A percentile compares a stretch with the other conserved stretches of the same genome.
Evolutionary conservation across 1,139 yeast species (phyloP).

Genomic region (Hyphopichia khmerensis): DNA sequence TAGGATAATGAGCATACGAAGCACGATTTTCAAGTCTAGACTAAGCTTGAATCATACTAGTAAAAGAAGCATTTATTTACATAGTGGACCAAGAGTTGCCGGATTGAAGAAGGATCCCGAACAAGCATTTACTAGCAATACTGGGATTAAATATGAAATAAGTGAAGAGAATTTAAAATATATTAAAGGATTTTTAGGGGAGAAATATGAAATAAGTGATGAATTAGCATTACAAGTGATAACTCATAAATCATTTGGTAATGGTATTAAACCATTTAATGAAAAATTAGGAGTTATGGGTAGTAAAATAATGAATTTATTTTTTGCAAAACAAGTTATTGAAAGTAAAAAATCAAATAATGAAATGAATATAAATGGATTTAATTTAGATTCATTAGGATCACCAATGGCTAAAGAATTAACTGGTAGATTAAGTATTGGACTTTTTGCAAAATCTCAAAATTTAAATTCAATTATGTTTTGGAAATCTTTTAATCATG

Average conservation of each 20-base stretch:
- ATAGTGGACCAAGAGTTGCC: constrained; percentile 61
- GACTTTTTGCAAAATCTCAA: constrained; percentile 50
- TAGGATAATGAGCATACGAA: constrained; percentile 1
- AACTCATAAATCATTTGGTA: constrained; percentile 93
- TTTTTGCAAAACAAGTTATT: constrained; percentile 53
- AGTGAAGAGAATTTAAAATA: constrained; percentile 47
- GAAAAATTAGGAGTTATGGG: constrained; percentile 82
- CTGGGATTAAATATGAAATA: constrained; percentile 61
- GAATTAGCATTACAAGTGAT: constrained; percentile 70
- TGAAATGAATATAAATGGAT: constrained; percentile 47
- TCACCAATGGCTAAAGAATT: constrained; percentile 51
- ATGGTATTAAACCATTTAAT: constrained; percentile 84
- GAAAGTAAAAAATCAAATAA: constrained; percentile 20
- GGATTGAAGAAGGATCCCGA: constrained; percentile 80
- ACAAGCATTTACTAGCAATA: constrained; percentile 54
- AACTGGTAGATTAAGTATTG: constrained; percentile 49
- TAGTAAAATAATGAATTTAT: constrained; percentile 64
- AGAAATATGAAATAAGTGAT: constrained; percentile 46
- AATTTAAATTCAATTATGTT: constrained; percentile 59
- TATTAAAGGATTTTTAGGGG: constrained; percentile 45
- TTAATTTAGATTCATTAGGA: constrained; percentile 67
- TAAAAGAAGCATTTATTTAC: constrained; percentile 33
- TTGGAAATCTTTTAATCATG: constrained; percentile 66
- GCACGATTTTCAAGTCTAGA: not conserved
- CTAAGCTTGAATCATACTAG: not conserved